Evolutionary conservation across 306 rosid genomes (phyloP).

Genomic region (Quercus variabilis): DNA sequence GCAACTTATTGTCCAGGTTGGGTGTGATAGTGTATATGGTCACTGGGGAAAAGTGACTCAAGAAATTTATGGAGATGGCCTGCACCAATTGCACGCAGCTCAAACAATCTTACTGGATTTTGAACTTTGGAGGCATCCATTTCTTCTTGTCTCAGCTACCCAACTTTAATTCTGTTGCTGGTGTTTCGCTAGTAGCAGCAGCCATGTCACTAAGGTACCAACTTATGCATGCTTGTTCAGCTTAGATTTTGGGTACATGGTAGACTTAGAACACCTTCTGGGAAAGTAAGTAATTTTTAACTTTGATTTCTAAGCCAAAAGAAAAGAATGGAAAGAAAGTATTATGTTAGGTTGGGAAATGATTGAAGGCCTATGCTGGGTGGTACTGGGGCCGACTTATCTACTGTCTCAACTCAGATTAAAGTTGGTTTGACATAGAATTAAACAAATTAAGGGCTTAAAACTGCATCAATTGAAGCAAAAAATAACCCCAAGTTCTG

Average conservation of each 20-base stretch:
- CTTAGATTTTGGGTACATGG: neutral
- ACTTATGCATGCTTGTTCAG: neutral
- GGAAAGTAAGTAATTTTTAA: slow-evolving; percentile 1
- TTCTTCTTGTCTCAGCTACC: too few species aligned
- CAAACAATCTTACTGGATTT: too few species aligned
- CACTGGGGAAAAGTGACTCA: too few species aligned
- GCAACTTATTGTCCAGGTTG: too few species aligned
- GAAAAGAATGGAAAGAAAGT: neutral
- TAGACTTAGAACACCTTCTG: neutral
- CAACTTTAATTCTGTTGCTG: too few species aligned
- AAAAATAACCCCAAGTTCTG: neutral
- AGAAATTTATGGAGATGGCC: too few species aligned
- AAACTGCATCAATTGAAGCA: neutral
- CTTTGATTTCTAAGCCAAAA: slow-evolving; percentile 18
- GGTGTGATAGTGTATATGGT: too few species aligned
- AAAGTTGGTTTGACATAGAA: neutral
- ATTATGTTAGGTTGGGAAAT: slow-evolving; percentile 1
- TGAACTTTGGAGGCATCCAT: too few species aligned
- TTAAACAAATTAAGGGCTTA: neutral
- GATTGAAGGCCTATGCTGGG: neutral
- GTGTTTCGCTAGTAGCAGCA: too few species aligned
- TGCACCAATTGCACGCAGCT: too few species aligned
- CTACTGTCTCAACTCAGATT: neutral
- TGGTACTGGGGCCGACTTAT: neutral
- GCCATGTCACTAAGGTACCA: too few species aligned